Percentiles rank a stretch among this genome's conserved stretches.
These are phyloP conservation scores for Diplocarpon rosae DNA, from an alignment of 2,329 filamentous ascomycete species.

Conservation along the genomic window DNA sequence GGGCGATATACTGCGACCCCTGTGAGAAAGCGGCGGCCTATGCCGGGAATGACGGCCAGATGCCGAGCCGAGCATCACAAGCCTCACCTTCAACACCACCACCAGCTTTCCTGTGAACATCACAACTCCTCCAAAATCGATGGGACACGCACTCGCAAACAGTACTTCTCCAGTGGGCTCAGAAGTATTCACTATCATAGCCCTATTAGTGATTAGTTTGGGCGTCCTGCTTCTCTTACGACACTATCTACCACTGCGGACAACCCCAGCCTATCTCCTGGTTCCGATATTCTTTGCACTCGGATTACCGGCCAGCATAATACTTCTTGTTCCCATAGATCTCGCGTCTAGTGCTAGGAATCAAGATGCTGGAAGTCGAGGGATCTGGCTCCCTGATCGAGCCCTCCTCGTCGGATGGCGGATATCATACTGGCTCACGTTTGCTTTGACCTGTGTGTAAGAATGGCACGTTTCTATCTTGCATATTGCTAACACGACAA, in stretches of 20 bases:
- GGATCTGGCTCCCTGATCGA: slow-evolving; percentile 75
- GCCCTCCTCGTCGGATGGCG: slow-evolving; percentile 83
- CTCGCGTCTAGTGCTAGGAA: slow-evolving; percentile 74
- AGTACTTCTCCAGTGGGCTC: slow-evolving; percentile 62
- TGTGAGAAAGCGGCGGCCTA: no score
- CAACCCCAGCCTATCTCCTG: slow-evolving; percentile 80
- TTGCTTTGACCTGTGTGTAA: slow-evolving; percentile 69
- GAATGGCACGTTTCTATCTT: not conserved
- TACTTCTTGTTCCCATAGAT: slow-evolving; percentile 90
- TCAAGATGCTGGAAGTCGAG: slow-evolving; percentile 58
- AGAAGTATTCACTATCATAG: slow-evolving; percentile 62
- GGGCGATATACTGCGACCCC: not conserved
- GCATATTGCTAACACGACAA: slow-evolving; percentile 2
- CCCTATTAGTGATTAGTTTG: slow-evolving; percentile 63
- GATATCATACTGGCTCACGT: slow-evolving; percentile 95
- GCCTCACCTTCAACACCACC: not conserved
- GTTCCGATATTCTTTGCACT: slow-evolving; percentile 94
- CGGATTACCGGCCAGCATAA: slow-evolving; percentile 80
- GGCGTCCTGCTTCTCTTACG: slow-evolving; percentile 76
- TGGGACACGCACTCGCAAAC: slow-evolving; percentile 26
- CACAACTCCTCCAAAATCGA: slow-evolving; percentile 3
- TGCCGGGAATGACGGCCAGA: no score
- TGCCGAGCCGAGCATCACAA: not conserved
- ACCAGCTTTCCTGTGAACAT: no score
- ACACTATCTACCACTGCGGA: slow-evolving; percentile 80